Percentiles rank a stretch among this genome's conserved stretches.
Conservation (phyloP, 805 yeast species). For the Metschnikowia borealis region DNA sequence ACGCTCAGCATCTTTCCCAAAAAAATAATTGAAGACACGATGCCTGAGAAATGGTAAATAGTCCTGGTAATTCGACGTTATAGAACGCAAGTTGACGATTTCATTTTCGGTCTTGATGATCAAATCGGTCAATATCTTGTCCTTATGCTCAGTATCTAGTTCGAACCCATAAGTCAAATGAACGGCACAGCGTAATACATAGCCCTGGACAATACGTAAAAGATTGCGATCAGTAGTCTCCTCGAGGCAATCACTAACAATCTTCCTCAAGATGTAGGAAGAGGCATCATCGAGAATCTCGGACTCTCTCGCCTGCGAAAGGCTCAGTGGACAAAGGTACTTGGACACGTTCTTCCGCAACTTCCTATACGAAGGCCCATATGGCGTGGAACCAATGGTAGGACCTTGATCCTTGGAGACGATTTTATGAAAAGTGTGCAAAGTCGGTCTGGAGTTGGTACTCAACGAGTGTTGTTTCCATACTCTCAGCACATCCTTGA, state of each 20-base stretch:
- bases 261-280: slow-evolving; percentile 19
- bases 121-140: slow-evolving; percentile 41
- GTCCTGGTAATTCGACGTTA: slow-evolving; percentile 52
- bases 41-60: slow-evolving; percentile 45
- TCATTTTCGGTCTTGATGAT: slow-evolving; percentile 53
- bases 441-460: slow-evolving; percentile 63
- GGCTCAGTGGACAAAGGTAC: slow-evolving; percentile 32
- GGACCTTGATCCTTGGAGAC: slow-evolving; percentile 53
- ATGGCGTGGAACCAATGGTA: slow-evolving; percentile 66
- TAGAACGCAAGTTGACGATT: slow-evolving; percentile 56
- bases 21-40: slow-evolving; percentile 17
- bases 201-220: slow-evolving; percentile 43
- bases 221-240: slow-evolving; percentile 34
- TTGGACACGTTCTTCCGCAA: slow-evolving; percentile 48
- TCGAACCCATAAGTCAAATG: slow-evolving; percentile 49
- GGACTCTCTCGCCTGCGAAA: slow-evolving; percentile 28
- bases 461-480: slow-evolving; percentile 49
- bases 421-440: slow-evolving; percentile 64
- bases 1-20: slow-evolving; percentile 13
- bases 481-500: slow-evolving; percentile 46
- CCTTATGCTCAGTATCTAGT: slow-evolving; percentile 39
- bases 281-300: slow-evolving; percentile 39
- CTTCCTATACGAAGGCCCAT: slow-evolving; percentile 42
- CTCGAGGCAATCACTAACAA: neutral
- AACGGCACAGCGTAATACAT: slow-evolving; percentile 49